A percentile compares a stretch with the other conserved stretches of the same genome.
Conservation (phyloP, 441 rosid genomes). For the Capsella rubella region DNA sequence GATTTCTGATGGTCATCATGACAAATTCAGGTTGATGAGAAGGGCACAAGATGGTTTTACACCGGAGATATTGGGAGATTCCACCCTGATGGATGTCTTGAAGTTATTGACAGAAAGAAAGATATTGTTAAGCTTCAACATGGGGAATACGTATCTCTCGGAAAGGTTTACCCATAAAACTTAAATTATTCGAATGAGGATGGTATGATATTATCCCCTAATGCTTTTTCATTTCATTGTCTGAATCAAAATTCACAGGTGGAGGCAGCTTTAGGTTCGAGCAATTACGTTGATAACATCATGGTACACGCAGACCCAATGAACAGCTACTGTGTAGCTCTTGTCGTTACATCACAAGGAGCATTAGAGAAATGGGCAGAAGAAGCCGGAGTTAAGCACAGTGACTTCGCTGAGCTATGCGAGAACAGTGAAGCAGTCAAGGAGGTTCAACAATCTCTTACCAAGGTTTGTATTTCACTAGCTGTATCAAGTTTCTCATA, state of each 20-base stretch:
- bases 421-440: conserved; percentile 59
- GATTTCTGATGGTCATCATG: conserved; percentile 18
- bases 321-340: conserved; percentile 78
- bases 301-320: conserved; percentile 88
- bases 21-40: conserved; percentile 77
- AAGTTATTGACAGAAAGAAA: conserved; percentile 91
- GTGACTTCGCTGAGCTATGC: conserved; percentile 66
- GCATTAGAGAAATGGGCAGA: conserved; percentile 80
- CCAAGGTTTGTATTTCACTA: conserved; percentile 56
- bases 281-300: conserved; percentile 70
- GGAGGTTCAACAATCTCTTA: conserved; percentile 78
- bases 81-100: conserved; percentile 95
- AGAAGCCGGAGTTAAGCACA: conserved; percentile 59
- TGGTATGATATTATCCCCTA: background rate
- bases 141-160: conserved; percentile 92
- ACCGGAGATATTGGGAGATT: conserved; percentile 85
- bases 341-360: conserved; percentile 70
- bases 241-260: conserved; percentile 61
- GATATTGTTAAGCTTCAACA: conserved; percentile 98
- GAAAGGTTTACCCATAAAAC: conserved; percentile 63
- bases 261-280: conserved; percentile 69
- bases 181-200: background rate
- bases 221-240: conserved; percentile 14
- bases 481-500: background rate
- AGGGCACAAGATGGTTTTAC: conserved; percentile 88